Conservation (phyloP, 495 filamentous ascomycete genomes). For the Podospora didyma region DNA sequence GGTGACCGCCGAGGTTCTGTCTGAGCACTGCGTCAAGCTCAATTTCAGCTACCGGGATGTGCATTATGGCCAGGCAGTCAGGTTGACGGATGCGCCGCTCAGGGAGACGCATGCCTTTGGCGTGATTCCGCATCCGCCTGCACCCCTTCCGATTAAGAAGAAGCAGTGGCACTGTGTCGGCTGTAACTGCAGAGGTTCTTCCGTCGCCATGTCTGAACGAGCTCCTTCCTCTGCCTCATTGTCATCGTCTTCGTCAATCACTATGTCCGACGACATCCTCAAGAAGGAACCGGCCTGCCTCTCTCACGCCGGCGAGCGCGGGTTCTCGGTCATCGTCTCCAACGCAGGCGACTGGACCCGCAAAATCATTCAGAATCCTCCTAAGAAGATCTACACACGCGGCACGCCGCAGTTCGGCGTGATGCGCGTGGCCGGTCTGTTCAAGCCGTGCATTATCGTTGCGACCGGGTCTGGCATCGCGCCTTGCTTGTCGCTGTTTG, state of each 20-base stretch:
- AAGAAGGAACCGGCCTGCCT: constrained; percentile 63
- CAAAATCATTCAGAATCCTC: constrained; percentile 57
- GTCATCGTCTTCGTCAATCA: too few species aligned
- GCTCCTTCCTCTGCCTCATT: too few species aligned
- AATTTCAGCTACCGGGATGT: constrained; percentile 60
- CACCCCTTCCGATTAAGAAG: not conserved
- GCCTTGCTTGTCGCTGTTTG: constrained; percentile 53
- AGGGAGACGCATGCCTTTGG: constrained; percentile 82
- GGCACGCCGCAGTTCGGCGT: constrained; percentile 61
- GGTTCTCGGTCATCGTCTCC: constrained; percentile 69
- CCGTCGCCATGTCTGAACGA: too few species aligned
- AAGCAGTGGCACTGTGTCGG: constrained; percentile 13
- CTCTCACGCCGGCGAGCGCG: constrained; percentile 46
- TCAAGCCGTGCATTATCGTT: constrained; percentile 66
- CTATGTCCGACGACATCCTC: too few species aligned
- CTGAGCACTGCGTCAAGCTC: constrained; percentile 66
- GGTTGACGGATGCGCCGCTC: constrained; percentile 55
- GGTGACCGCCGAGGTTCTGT: constrained; percentile 61
- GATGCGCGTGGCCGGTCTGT: constrained; percentile 67
- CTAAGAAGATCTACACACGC: constrained; percentile 53
- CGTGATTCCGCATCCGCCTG: constrained; percentile 55
- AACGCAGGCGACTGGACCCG: constrained; percentile 85
- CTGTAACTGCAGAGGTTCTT: constrained; percentile 15
- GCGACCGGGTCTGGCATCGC: constrained; percentile 83
- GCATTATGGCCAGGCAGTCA: constrained; percentile 52